Base-by-base conservation (phyloP, 2,329 filamentous ascomycete species). In the Pseudogymnoascus sp. region DNA sequence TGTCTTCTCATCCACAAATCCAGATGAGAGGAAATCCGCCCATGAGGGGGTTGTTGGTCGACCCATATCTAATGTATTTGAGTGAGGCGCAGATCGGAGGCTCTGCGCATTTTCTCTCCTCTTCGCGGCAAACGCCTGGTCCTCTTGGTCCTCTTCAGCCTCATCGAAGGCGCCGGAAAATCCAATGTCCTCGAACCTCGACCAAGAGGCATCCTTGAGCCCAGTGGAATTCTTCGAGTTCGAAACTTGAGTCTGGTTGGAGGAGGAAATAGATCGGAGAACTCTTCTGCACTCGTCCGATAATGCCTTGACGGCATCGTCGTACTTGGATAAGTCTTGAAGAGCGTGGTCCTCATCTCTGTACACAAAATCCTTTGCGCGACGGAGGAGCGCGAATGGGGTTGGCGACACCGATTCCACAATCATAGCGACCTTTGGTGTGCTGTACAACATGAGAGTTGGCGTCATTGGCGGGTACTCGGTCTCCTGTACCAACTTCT, bases 281-380 rank as follows among this genome's bases (percentile, higher is more conserved):
- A 99, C 95, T 75, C 95, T 88, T 66, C 89, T 87, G 74, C 93
- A 97, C 76, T 99, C 95, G 68, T 97, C 93, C 0, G 93, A 97
- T 70, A 99, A 77, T 13, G 93, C 91, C 66, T 87, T 82, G 1
- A 96, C 82, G 0, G 95, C 93, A 72, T 99, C 95, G 5, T 96
- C 90, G 71, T 90, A 96, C 67, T 90, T 87, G 40, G 93, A 88
- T 72, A 95, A 97, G 65, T 89, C 85, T 70, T 91, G 89, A 62
- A 99, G 77, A n/a, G 89, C 90, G 66, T 80, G 81, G 72, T 97
- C 92, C 56, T 92, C 88, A 67, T 96, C 92, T 65, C 93, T 87
- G 73, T 97, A 99, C 75, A 97, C 89, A 74, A 99, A 97, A 74
- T 97, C 89, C 73, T 91, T 96, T 53, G 93, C 91, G 69, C 95